Conservation (phyloP, 2,329 filamentous ascomycete genomes). For the Verticillium albo-atrum region DNA sequence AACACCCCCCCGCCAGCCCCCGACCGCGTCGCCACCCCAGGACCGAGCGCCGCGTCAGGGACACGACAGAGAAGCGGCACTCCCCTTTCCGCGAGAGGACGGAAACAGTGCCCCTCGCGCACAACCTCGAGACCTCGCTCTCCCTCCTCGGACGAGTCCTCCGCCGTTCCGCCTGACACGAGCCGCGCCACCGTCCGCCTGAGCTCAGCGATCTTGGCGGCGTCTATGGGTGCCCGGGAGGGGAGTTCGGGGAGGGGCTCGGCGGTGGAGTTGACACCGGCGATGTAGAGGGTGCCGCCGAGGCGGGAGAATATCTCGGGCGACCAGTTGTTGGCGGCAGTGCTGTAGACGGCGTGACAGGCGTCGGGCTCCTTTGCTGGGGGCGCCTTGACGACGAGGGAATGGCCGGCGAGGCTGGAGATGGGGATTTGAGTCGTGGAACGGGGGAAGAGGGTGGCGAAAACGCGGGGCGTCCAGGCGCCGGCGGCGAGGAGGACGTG, state of each 20-base stretch:
- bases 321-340: slow-evolving; percentile 52
- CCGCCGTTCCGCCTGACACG: slow-evolving; percentile 22
- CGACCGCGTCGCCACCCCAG: slow-evolving; percentile 33
- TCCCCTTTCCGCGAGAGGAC: slow-evolving; percentile 62
- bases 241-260: slow-evolving; percentile 57
- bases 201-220: slow-evolving; percentile 40
- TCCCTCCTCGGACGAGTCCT: slow-evolving; percentile 23
- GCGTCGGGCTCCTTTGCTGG: slow-evolving; percentile 34
- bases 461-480: slow-evolving; percentile 66
- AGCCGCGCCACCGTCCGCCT: slow-evolving; percentile 43
- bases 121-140: slow-evolving; percentile 55
- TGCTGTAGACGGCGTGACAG: slow-evolving; percentile 68
- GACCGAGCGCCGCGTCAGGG: slow-evolving; percentile 50
- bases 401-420: slow-evolving; percentile 64
- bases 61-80: slow-evolving; percentile 59
- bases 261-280: slow-evolving; percentile 60
- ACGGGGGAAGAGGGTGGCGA: slow-evolving; percentile 57
- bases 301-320: slow-evolving; percentile 68
- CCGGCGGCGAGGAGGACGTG: slow-evolving; percentile 65
- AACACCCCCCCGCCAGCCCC: slow-evolving; percentile 59
- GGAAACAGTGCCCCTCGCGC: slow-evolving; percentile 65
- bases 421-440: slow-evolving; percentile 52
- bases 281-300: slow-evolving; percentile 67
- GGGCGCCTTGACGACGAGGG: slow-evolving; percentile 61
- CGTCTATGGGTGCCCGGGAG: slow-evolving; percentile 40